Conservation (phyloP, 129 eudicot genomes). For the Escallonia rubra region DNA sequence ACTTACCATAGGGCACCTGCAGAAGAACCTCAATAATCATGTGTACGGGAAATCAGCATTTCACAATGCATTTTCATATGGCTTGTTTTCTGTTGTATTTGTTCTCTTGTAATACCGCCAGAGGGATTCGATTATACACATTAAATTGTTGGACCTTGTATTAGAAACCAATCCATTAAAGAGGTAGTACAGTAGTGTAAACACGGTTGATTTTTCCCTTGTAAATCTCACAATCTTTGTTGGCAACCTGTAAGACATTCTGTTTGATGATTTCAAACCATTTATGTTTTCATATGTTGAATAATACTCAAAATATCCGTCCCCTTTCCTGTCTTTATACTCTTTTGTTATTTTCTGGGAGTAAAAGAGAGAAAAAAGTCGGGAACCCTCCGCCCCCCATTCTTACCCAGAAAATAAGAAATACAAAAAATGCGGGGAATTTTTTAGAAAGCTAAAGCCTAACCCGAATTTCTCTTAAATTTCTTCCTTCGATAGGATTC, state of each 20-base stretch:
- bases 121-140: not conserved
- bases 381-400: not conserved
- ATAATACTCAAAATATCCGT: not conserved
- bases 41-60: not conserved
- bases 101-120: not conserved
- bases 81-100: not conserved
- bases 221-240: not conserved
- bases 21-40: conserved; percentile 39
- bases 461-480: not conserved
- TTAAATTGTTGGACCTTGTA: not conserved
- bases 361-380: no score
- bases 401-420: not conserved
- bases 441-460: not conserved
- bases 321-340: not conserved
- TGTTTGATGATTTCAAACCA: no score
- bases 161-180: not conserved
- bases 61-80: conserved; percentile 11
- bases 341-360: not conserved
- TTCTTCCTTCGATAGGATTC: conserved; percentile 9
- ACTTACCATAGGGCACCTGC: conserved; percentile 61
- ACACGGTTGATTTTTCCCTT: not conserved
- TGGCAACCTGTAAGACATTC: not conserved
- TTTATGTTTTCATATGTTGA: not conserved
- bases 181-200: not conserved
- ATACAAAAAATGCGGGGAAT: no score